Conservation (phyloP, 495 filamentous ascomycete species). For the Lepraria neglecta region DNA sequence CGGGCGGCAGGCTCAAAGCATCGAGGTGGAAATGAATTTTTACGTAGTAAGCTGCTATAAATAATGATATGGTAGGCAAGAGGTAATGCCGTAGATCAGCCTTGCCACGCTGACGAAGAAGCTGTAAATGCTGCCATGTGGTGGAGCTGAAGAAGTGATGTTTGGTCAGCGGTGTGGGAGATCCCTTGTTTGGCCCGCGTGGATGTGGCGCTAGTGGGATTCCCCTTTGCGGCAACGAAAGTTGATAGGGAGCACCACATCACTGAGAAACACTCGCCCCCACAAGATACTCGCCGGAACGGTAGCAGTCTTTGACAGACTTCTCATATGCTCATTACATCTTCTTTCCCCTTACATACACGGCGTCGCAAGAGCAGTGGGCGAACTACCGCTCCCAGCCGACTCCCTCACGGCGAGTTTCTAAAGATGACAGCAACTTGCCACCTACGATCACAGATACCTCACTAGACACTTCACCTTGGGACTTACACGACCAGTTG, state of each 20-base stretch:
- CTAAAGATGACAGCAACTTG: not conserved
- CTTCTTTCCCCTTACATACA: not conserved
- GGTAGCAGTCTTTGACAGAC: conserved; percentile 23
- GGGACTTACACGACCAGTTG: not conserved
- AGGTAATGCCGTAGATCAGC: not conserved
- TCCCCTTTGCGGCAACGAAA: conserved; percentile 22
- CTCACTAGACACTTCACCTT: not conserved
- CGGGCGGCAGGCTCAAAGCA: not conserved
- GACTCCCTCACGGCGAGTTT: conserved; percentile 5
- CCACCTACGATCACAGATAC: not conserved
- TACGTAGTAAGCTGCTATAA: not conserved
- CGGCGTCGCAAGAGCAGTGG: conserved; percentile 8
- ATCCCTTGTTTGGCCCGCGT: conserved; percentile 17
- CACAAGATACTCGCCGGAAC: not conserved
- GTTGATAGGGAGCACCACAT: conserved; percentile 8
- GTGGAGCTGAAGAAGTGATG: not conserved
- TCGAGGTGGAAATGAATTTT: not conserved
- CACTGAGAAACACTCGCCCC: not conserved
- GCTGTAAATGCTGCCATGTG: not conserved
- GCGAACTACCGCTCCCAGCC: conserved; percentile 1
- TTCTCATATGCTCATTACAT: conserved; percentile 17
- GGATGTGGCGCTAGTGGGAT: conserved; percentile 5
- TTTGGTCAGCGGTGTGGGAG: not conserved
- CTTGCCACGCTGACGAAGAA: conserved; percentile 1
- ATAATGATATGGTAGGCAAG: not conserved